Percentiles rank a stretch among this genome's conserved stretches.
Conservation (phyloP, 495 filamentous ascomycete genomes). For the Podospora fimiseda region DNA sequence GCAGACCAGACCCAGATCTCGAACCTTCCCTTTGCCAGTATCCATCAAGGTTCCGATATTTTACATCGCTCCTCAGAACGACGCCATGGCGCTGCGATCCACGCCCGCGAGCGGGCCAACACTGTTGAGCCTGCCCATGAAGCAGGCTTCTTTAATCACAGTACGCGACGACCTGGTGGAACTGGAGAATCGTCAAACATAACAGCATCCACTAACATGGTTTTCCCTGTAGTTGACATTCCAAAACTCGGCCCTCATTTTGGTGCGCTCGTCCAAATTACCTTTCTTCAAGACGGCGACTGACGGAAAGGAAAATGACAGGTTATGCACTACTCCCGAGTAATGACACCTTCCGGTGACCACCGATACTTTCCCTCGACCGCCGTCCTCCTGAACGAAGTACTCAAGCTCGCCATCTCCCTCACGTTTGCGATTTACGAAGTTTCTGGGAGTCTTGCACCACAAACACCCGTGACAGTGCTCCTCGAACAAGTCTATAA, state of each 20-base stretch:
- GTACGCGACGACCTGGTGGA: constrained; percentile 41
- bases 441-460: constrained; percentile 64
- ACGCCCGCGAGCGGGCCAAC: constrained; percentile 36
- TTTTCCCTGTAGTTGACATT: constrained; percentile 55
- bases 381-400: constrained; percentile 88
- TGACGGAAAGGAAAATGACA: constrained; percentile 26
- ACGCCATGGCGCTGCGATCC: constrained; percentile 32
- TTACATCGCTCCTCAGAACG: not conserved
- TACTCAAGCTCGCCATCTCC: constrained; percentile 81
- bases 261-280: constrained; percentile 41
- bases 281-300: not conserved
- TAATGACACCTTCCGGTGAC: constrained; percentile 76
- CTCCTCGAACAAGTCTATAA: constrained; percentile 73
- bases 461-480: constrained; percentile 69
- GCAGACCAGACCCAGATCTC: not conserved
- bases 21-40: not conserved
- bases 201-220: constrained; percentile 17
- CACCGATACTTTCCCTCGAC: constrained; percentile 90
- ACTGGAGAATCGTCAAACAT: constrained; percentile 1
- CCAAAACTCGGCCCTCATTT: constrained; percentile 72
- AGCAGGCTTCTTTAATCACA: constrained; percentile 69
- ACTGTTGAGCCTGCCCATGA: constrained; percentile 64
- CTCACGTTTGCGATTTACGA: constrained; percentile 84
- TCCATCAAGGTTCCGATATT: not conserved
- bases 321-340: constrained; percentile 88